Evolutionary conservation across 1,139 yeast genomes (phyloP).

Genomic region (Blastobotrys apis): DNA sequence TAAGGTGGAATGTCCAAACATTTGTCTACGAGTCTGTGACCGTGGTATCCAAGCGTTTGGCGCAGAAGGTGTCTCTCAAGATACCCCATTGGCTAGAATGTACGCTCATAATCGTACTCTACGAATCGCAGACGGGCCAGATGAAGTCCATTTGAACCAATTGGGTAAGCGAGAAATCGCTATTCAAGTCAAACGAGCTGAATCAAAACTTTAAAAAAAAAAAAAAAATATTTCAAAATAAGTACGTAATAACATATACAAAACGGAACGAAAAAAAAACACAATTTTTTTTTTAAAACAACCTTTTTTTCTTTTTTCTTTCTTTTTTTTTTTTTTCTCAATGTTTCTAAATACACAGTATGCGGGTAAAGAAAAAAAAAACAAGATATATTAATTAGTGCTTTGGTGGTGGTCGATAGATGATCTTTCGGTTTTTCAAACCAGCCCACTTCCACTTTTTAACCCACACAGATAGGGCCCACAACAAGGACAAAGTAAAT

Average conservation of each 20-base stretch:
- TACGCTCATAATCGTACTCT: slow-evolving; percentile 57
- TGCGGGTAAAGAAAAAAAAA: background rate
- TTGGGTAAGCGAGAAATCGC: slow-evolving; percentile 47
- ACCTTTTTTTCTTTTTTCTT: background rate
- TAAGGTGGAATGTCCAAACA: slow-evolving; percentile 62
- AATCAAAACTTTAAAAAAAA: background rate
- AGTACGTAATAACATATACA: background rate
- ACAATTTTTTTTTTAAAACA: background rate
- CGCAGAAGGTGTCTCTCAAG: slow-evolving; percentile 64
- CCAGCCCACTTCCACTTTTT: slow-evolving; percentile 99
- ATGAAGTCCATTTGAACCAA: slow-evolving; percentile 65
- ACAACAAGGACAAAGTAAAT: slow-evolving; percentile 71
- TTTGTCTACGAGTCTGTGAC: slow-evolving; percentile 51
- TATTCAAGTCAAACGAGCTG: slow-evolving; percentile 10
- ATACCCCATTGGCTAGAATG: slow-evolving; percentile 55
- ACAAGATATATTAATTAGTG: slow-evolving; percentile 2
- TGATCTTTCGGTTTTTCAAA: slow-evolving; percentile 90
- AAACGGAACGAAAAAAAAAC: background rate
- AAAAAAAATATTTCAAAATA: background rate
- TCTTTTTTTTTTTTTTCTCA: background rate
- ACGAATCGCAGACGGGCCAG: slow-evolving; percentile 73
- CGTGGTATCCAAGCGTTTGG: slow-evolving; percentile 70
- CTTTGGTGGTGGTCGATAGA: slow-evolving; percentile 72
- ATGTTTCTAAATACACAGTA: background rate
- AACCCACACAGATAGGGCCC: slow-evolving; percentile 82